Evolutionary conservation across 495 filamentous ascomycete genomes (phyloP).

Genomic region (Bacidia gigantensis): DNA sequence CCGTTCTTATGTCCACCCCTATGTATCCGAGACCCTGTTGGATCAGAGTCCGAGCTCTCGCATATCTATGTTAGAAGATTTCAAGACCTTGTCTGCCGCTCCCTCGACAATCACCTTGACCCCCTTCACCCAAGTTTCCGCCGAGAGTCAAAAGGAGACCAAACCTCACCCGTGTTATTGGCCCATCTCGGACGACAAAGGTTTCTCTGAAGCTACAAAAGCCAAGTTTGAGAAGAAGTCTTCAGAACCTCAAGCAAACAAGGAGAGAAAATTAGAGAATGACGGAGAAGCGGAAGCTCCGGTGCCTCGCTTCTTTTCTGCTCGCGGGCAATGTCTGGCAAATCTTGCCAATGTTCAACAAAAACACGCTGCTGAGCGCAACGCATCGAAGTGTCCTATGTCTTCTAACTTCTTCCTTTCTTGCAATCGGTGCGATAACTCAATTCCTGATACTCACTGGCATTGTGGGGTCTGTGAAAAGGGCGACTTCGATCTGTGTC

Average conservation of each 20-base stretch:
- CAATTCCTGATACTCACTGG: constrained; percentile 71
- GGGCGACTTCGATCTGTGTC: constrained; percentile 92
- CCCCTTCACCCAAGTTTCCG: background rate
- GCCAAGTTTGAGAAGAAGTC: constrained; percentile 11
- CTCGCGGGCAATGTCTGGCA: background rate
- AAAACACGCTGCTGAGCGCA: constrained; percentile 14
- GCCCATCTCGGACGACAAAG: constrained; percentile 9
- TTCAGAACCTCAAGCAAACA: background rate
- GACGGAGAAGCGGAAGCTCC: constrained; percentile 17
- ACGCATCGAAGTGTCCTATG: background rate
- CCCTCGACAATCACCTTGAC: constrained; percentile 2
- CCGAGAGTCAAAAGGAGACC: background rate
- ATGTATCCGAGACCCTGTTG: constrained; percentile 11
- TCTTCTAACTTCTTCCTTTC: constrained; percentile 47
- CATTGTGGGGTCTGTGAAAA: constrained; percentile 88
- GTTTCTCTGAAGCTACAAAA: constrained; percentile 11
- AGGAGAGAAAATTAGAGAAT: constrained; percentile 1
- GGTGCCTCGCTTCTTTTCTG: constrained; percentile 17
- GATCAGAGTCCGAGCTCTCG: constrained; percentile 7
- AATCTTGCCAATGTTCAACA: constrained; percentile 19
- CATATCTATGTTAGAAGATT: constrained; percentile 4
- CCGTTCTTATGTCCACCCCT: constrained; percentile 15
- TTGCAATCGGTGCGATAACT: constrained; percentile 77
- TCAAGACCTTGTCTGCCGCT: constrained; percentile 7
- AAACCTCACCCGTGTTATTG: constrained; percentile 3